Evolutionary conservation across 139 green algal species (phyloP), one percentile per base, ranked within the genome.

Genomic region (Chlorella sp.): DNA sequence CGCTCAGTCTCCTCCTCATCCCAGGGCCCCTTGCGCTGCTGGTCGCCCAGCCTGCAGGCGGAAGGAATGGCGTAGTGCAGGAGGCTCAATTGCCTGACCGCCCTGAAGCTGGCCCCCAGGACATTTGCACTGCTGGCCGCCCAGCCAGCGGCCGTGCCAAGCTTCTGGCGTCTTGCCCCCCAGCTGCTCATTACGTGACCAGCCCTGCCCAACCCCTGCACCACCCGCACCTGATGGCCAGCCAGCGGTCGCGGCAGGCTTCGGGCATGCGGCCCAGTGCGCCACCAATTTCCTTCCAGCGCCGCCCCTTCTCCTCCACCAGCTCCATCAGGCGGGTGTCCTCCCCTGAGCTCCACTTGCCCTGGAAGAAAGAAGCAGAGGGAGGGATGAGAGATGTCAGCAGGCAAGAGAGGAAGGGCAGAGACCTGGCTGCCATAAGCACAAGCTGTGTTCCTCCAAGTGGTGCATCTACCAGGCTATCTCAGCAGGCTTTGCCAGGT

Each of bases 201-300:
- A n/a, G n/a, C n/a, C n/a, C n/a, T n/a, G n/a, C n/a, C n/a, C n/a
- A n/a, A n/a, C n/a, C n/a, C n/a, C n/a, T n/a, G n/a, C n/a, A n/a
- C n/a, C n/a, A n/a, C 63, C 36, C 86, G 16, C 83, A 74, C 71
- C 73, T 64, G 39, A 91, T 87, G 44, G 88, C 68, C 44, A 76
- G 36, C 85, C 89, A 95, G 28, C 87, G 78, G 83, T 94, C 91
- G 1, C 89, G 74, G 89, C 92, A 95, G 32, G 86, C 71, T 74
- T 90, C 84, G 21, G 87, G 84, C 71, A 92, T 82, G 28, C 94
- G 84, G 11, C 87, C 90, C 72, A 96, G 81, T 16, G 74, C 78
- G 11, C 23, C 28, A 15, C 90, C 89, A 21, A 96, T 94, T 72
- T 90, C 74, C 68, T 84, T 91, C 94, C 93, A 96, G 39, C 80